Evolutionary conservation across 177 flowering plant species (phyloP).

Genomic region (Vitis hybrid): DNA sequence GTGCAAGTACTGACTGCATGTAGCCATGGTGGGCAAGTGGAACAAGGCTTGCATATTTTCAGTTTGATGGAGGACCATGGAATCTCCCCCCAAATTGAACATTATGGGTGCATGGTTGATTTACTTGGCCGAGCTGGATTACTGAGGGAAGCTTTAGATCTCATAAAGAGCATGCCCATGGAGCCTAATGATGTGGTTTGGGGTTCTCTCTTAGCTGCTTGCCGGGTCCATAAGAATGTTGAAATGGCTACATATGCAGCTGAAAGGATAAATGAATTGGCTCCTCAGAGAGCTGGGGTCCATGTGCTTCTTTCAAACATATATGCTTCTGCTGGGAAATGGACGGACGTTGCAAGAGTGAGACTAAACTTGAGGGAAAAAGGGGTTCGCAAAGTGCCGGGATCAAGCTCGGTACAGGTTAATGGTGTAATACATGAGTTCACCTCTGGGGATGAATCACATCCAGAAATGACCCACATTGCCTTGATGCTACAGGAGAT

Average conservation of each 20-base stretch:
- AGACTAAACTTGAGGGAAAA: constrained; percentile 46
- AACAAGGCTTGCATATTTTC: constrained; percentile 48
- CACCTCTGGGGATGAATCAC: constrained; percentile 50
- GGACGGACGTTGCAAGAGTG: constrained; percentile 55
- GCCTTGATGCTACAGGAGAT: constrained; percentile 46
- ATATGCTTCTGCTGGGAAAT: constrained; percentile 58
- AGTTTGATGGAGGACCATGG: constrained; percentile 44
- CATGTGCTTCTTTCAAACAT: constrained; percentile 61
- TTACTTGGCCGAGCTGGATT: constrained; percentile 69
- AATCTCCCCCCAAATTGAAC: constrained; percentile 45
- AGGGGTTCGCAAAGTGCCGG: constrained; percentile 54
- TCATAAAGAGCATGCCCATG: constrained; percentile 59
- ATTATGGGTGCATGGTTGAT: constrained; percentile 75
- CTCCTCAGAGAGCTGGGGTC: constrained; percentile 37
- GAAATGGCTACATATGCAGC: constrained; percentile 53
- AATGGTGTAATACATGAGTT: constrained; percentile 53
- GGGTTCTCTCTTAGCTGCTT: constrained; percentile 60
- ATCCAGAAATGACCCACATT: constrained; percentile 31
- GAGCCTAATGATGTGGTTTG: constrained; percentile 59
- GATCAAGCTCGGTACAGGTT: constrained; percentile 57
- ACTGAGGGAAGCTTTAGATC: constrained; percentile 42
- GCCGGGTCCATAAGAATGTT: constrained; percentile 44
- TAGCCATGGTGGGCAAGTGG: constrained; percentile 61
- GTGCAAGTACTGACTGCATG: constrained; percentile 51
- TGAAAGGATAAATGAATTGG: constrained; percentile 27